A percentile compares a stretch with the other conserved stretches of the same genome.
Evolutionary conservation across 768 basidiomycete genomes (phyloP).

Genomic region (Suillus subaureus): DNA sequence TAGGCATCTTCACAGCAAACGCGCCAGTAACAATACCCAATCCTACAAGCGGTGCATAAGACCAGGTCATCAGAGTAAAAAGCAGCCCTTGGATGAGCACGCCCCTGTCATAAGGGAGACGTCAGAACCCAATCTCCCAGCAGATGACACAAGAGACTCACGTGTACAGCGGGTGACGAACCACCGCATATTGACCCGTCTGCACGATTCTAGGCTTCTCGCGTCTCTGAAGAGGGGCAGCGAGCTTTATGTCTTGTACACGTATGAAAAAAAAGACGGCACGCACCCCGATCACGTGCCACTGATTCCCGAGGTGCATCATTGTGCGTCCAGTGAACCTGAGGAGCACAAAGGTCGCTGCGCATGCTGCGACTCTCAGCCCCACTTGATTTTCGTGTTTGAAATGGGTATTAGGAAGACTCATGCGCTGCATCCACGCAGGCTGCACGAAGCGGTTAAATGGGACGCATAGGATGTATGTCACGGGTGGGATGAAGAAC

Average conservation of each 20-base stretch:
- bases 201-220: slow-evolving; percentile 33
- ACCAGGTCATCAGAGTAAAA: slow-evolving; percentile 24
- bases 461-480: slow-evolving; percentile 30
- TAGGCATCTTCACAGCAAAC: slow-evolving; percentile 36
- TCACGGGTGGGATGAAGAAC: slow-evolving; percentile 25
- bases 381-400: slow-evolving; percentile 24
- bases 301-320: slow-evolving; percentile 28
- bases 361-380: slow-evolving; percentile 31
- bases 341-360: slow-evolving; percentile 23
- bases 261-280: not conserved
- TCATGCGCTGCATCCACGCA: slow-evolving; percentile 33
- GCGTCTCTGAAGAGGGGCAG: slow-evolving; percentile 20
- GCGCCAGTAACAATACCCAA: slow-evolving; percentile 23
- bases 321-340: slow-evolving; percentile 17
- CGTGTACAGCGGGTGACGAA: slow-evolving; percentile 41
- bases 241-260: not conserved
- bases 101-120: not conserved
- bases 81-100: not conserved
- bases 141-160: slow-evolving; percentile 16
- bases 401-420: slow-evolving; percentile 28
- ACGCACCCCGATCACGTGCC: slow-evolving; percentile 36
- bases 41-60: slow-evolving; percentile 35
- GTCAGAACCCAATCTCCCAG: not conserved
- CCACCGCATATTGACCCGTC: slow-evolving; percentile 37
- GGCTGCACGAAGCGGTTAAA: slow-evolving; percentile 37